Evolutionary conservation across 371 early-diverging fungal species (phyloP).

Genomic region (Apophysomyces elegans): DNA sequence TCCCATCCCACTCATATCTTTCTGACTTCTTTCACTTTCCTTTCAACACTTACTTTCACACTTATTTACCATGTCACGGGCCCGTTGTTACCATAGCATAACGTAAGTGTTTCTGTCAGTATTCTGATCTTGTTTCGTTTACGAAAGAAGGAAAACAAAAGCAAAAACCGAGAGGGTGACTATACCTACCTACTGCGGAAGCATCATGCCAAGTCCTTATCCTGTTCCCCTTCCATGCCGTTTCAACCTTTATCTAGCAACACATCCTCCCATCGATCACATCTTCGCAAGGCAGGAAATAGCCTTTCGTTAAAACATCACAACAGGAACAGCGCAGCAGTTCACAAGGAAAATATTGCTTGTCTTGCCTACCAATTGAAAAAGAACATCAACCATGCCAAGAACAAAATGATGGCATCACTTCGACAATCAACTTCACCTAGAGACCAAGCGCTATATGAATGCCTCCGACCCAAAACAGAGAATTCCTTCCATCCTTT

Average conservation of each 20-base stretch:
- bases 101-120: background rate
- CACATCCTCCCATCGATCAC: background rate
- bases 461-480: conserved; percentile 1
- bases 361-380: background rate
- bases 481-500: background rate
- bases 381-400: background rate
- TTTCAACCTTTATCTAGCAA: background rate
- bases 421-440: background rate
- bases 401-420: conserved; percentile 1
- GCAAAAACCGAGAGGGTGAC: background rate
- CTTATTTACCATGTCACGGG: background rate
- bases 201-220: background rate
- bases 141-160: background rate
- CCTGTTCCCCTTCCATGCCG: background rate
- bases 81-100: background rate
- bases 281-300: background rate
- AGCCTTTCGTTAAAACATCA: background rate
- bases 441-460: background rate
- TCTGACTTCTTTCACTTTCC: background rate
- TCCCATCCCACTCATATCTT: background rate
- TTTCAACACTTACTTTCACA: background rate
- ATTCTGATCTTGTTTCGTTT: background rate
- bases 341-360: background rate
- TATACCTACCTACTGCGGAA: background rate
- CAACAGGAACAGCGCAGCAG: background rate